Base-by-base conservation (phyloP, 1,139 yeast genomes). In the Zhuliangozyma parablackwelliae region DNA sequence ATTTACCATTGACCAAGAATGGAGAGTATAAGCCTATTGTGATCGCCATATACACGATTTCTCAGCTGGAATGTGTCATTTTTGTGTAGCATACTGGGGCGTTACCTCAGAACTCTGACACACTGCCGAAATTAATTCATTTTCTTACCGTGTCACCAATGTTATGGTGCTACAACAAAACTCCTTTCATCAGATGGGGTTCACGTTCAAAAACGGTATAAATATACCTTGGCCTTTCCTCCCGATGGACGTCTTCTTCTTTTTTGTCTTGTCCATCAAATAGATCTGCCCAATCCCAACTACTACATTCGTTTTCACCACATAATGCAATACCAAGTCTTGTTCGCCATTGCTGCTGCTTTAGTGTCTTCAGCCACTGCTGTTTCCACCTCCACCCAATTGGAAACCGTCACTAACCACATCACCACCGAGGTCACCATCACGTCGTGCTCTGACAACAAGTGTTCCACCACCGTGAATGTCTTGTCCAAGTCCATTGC, bases 401-500 rank as follows among this genome's bases (percentile, higher is more conserved):
- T 47, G 31, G 33, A 41, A 35, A 64, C 69, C 36, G 69, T 65
- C 45, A 66, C 73, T 41, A 51, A 61, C 23, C 36, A 46, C 44
- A 41, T 47, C 48, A 62, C 71, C 47, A 60, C 65, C 39, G 63
- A 57, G 38, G 66, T 59, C 41, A 69, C 75, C 49, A 58, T 69
- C 57, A 68, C 73, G 41, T 58, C 68, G 33, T 69, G 75, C 52
- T 49, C 65, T 30, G 60, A 65, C 47, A 45, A 67, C 50, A 59
- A 56, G 37, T 63, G 70, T 47, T 49, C 49, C 37, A 53, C 59
- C 34, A 49, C 60, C 36, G 48, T 45, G 21, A 52, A 57, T 34
- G 46, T 61, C 21, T 48, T 51, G 29, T 39, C 45, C 30, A 50
- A 49, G 42, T 51, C 68, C 27, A 54, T 63, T 31, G 65, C 69